Percentiles rank a stretch among this genome's conserved stretches.
These are phyloP conservation scores for Pseudocercospora fijiensis DNA, from an alignment of 2,329 filamentous ascomycete genomes.

Conservation along the genomic window DNA sequence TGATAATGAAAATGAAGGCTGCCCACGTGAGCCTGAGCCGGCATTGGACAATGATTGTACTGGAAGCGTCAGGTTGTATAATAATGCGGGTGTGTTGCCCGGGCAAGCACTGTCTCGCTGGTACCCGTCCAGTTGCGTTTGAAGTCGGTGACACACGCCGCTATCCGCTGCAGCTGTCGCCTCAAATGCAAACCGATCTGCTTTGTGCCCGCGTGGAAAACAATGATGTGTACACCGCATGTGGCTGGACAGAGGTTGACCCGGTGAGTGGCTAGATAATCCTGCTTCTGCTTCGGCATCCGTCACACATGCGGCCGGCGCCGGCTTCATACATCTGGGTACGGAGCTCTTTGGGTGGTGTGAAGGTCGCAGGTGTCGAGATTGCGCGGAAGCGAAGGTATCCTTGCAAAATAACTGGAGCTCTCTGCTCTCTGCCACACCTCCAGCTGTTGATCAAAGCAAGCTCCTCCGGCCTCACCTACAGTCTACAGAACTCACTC, in stretches of 20 bases:
- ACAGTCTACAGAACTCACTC: neutral
- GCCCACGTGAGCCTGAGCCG: neutral
- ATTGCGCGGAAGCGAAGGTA: neutral
- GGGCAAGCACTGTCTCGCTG: neutral
- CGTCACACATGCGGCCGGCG: too few relatives aligned
- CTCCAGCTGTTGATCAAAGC: neutral
- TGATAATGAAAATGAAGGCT: neutral
- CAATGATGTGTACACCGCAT: neutral
- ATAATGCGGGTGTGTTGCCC: neutral
- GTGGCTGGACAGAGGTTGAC: neutral
- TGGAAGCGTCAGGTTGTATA: too few relatives aligned
- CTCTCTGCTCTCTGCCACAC: neutral
- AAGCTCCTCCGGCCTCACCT: neutral
- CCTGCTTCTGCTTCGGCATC: neutral
- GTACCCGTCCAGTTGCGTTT: neutral
- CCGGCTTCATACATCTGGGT: too few relatives aligned
- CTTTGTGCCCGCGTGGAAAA: neutral
- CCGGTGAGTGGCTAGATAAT: neutral
- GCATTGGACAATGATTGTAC: neutral
- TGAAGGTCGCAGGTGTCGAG: neutral
- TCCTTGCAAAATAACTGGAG: neutral
- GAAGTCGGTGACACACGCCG: slow-evolving; percentile 12
- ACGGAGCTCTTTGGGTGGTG: neutral
- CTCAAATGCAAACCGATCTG: neutral
- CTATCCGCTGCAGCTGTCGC: slow-evolving; percentile 10